Evolutionary conservation across 2,329 filamentous ascomycete genomes (phyloP), one percentile per base, ranked within the genome.

Genomic region (Botryotinia globosa): DNA sequence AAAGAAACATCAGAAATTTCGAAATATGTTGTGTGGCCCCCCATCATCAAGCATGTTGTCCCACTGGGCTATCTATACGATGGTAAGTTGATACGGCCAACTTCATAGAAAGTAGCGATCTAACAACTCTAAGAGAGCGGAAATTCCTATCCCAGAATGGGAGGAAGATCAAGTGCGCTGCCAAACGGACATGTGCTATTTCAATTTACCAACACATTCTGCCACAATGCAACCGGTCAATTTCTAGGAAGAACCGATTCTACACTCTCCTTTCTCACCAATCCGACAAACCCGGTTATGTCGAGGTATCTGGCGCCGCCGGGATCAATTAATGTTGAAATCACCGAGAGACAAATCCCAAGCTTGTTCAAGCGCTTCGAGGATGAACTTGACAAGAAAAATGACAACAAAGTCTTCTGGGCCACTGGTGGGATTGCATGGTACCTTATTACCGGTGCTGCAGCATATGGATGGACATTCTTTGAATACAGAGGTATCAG

Each of bases 151-250:
- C 74, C 76, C 3, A 75, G 76, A 39, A 73, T 75, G 59, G 75
- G 75, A 59, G 76, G 76, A 25, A 67, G 74, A 29, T 77, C 76
- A 9, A 68, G 73, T 32, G 54, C 65, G 14, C 37, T 77, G 10
- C 58, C 59, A 32, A 73, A 74, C 59, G 74, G 73, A 54, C 34
- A 61, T 18, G 48, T 75, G 20, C 39, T 77, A n/a, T 72, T 73
- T 14, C 76, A 77, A 74, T 77, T 77, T 39, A 76, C 75, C 29
- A 76, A 77, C 44, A 77, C 75, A 5, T 77, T 77, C 58, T 72
- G 44, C 34, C 74, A 77, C 45, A 48, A 75, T 44, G 42, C 39
- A 9, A 37, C 48, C 42, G 75, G 75, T 34, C 54, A 63, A 5
- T 75, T 73, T 37, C 18, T 74, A 25, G 74, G 75, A 12, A 48